A percentile compares a stretch with the other conserved stretches of the same genome.
These are phyloP conservation scores for Pseudogymnoascus sp. DNA, from an alignment of 2,329 filamentous ascomycete species.

Conservation along the genomic window DNA sequence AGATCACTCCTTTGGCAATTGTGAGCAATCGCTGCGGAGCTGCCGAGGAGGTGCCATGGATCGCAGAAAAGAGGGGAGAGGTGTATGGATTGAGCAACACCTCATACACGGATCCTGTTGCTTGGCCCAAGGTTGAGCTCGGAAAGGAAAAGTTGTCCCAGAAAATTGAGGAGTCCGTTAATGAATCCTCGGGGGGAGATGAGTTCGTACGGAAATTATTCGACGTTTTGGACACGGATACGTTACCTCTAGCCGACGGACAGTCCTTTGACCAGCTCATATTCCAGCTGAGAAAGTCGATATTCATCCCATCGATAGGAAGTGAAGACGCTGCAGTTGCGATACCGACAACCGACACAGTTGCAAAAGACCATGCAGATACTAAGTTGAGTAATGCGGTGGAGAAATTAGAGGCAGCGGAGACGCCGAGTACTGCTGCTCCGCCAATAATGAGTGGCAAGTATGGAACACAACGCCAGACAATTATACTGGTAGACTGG, in stretches of 20 bases:
- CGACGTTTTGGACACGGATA: constrained; percentile 47
- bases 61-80: constrained; percentile 42
- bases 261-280: constrained; percentile 45
- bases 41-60: constrained; percentile 47
- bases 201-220: constrained; percentile 45
- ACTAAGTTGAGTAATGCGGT: constrained; percentile 24
- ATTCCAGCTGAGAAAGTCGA: constrained; percentile 45
- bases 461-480: constrained; percentile 59
- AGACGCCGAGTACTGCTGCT: constrained; percentile 31
- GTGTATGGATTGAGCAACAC: constrained; percentile 57
- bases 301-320: constrained; percentile 53
- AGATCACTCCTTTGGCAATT: constrained; percentile 46
- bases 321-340: constrained; percentile 29
- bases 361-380: constrained; percentile 30
- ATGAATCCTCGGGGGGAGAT: constrained; percentile 33
- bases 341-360: constrained; percentile 25
- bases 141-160: constrained; percentile 35
- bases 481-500: constrained; percentile 53
- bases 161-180: constrained; percentile 35
- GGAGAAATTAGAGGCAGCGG: constrained; percentile 24
- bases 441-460: constrained; percentile 46
- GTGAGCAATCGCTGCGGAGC: constrained; percentile 52
- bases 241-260: constrained; percentile 35
- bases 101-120: constrained; percentile 41
- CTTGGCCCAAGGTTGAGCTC: constrained; percentile 53